phyloP scores from a whole-genome alignment of 192 early-diverging fungal genomes.

The Umbelopsis sp. region DNA sequence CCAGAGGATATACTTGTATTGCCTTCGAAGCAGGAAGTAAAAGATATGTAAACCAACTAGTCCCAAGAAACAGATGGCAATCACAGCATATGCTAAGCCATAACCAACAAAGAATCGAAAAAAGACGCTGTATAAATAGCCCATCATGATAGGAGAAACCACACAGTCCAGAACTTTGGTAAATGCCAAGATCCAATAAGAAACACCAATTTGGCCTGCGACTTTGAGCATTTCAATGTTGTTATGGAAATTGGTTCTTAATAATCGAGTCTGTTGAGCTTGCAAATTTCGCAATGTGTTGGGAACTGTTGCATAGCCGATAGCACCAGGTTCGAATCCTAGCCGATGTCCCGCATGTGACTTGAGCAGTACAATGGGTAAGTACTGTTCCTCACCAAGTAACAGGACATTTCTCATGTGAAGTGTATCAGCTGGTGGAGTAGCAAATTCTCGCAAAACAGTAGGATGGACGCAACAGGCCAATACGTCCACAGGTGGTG shows the following conservation, averaged over 20 bases:
- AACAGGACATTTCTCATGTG: conserved; percentile 40
- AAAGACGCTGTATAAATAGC: conserved; percentile 31
- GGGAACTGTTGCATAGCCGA: conserved; percentile 36
- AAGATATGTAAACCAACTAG: conserved; percentile 32
- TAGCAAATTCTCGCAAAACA: conserved; percentile 32
- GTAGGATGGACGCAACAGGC: conserved; percentile 43
- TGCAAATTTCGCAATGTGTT: conserved; percentile 36
- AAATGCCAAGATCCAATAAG: conserved; percentile 31
- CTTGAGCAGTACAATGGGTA: conserved; percentile 33
- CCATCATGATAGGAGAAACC: conserved; percentile 31
- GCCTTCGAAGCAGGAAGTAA: conserved; percentile 31
- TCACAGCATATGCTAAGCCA: conserved; percentile 27
- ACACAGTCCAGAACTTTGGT: conserved; percentile 36
- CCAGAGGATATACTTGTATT: conserved; percentile 42
- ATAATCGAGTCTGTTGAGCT: conserved; percentile 28
- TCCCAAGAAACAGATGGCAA: conserved; percentile 21
- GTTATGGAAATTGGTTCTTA: conserved; percentile 36
- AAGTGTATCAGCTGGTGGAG: conserved; percentile 31
- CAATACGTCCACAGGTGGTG: conserved; percentile 15
- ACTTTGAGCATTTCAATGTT: conserved; percentile 34
- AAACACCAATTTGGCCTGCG: conserved; percentile 28
- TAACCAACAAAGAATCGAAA: conserved; percentile 31
- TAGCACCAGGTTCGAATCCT: conserved; percentile 42
- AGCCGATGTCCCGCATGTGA: conserved; percentile 37
- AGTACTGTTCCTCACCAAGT: conserved; percentile 41